A percentile compares a stretch with the other conserved stretches of the same genome.
phyloP scores from a whole-genome alignment of 2,329 filamentous ascomycete genomes.

The Triangularia setosa region DNA sequence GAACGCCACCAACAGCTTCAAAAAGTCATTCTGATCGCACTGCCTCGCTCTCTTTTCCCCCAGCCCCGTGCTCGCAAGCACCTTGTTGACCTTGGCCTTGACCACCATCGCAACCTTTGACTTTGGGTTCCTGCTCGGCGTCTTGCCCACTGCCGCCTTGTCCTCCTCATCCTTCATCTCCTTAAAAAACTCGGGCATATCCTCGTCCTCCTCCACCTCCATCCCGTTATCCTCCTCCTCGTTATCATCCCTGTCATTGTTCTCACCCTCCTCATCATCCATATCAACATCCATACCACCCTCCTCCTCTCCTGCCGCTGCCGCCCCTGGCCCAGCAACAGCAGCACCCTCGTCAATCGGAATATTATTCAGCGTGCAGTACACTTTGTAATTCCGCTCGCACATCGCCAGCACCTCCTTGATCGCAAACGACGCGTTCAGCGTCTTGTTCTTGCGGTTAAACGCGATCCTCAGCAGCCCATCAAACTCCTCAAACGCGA shows the following conservation, averaged over 20 bases:
- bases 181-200: conserved; percentile 81
- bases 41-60: conserved; percentile 77
- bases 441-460: conserved; percentile 81
- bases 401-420: conserved; percentile 77
- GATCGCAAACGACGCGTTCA: conserved; percentile 77
- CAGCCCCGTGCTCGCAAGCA: conserved; percentile 76
- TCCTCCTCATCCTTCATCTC: conserved; percentile 46
- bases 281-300: conserved; percentile 37
- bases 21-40: conserved; percentile 89
- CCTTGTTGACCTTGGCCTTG: conserved; percentile 79
- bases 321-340: conserved; percentile 23
- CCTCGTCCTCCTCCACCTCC: conserved; percentile 58
- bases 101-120: conserved; percentile 78
- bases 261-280: conserved; percentile 36
- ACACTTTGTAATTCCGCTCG: conserved; percentile 82
- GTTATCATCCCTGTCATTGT: conserved; percentile 44
- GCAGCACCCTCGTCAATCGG: conserved; percentile 64
- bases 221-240: conserved; percentile 49
- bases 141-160: conserved; percentile 45
- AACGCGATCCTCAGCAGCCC: conserved; percentile 81
- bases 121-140: conserved; percentile 68
- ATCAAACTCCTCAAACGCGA: conserved; percentile 91
- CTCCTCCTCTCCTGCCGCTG: conserved; percentile 7
- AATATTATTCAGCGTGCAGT: conserved; percentile 82
- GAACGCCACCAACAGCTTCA: conserved; percentile 64